A percentile compares a stretch with the other conserved stretches of the same genome.
These are phyloP conservation scores for Yamadazyma endophytica DNA, from an alignment of 805 yeast species.

Conservation along the genomic window DNA sequence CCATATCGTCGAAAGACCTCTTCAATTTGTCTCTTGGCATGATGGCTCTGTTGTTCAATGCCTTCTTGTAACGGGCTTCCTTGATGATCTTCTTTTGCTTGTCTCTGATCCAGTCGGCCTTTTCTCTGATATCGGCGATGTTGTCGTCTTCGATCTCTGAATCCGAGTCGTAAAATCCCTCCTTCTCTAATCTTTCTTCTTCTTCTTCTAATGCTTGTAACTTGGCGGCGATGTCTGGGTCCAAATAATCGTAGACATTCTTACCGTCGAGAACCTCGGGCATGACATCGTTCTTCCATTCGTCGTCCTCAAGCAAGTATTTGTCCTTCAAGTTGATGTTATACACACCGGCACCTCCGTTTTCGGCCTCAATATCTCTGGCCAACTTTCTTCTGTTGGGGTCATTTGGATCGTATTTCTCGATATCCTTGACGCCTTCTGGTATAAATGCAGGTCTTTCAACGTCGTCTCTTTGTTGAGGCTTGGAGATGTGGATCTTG, in stretches of 20 bases:
- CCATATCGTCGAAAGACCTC: conserved; percentile 75
- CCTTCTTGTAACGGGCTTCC: conserved; percentile 82
- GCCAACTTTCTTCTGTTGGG: conserved; percentile 80
- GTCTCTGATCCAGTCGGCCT: conserved; percentile 93
- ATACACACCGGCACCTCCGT: conserved; percentile 99
- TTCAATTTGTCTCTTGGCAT: conserved; percentile 88
- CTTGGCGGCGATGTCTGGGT: conserved; percentile 90
- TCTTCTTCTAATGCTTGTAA: conserved; percentile 94
- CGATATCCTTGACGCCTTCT: conserved; percentile 56
- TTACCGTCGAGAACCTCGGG: conserved; percentile 96
- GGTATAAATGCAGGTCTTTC: conserved; percentile 81
- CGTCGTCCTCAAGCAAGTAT: conserved; percentile 89
- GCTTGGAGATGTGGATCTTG: conserved; percentile 92
- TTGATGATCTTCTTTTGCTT: conserved; percentile 91
- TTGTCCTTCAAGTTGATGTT: conserved; percentile 91
- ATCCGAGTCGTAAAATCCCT: conserved; percentile 95
- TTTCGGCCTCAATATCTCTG: conserved; percentile 85
- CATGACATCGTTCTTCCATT: conserved; percentile 96
- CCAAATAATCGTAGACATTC: conserved; percentile 96
- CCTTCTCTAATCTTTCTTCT: conserved; percentile 88
- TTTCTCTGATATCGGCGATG: conserved; percentile 65
- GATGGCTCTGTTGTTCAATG: conserved; percentile 78
- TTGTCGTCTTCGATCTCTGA: conserved; percentile 52
- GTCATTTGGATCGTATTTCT: conserved; percentile 73
- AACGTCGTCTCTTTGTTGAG: conserved; percentile 82